phyloP scores from a whole-genome alignment of 352 stramenopile genomes.

The Globisporangium nunn region DNA sequence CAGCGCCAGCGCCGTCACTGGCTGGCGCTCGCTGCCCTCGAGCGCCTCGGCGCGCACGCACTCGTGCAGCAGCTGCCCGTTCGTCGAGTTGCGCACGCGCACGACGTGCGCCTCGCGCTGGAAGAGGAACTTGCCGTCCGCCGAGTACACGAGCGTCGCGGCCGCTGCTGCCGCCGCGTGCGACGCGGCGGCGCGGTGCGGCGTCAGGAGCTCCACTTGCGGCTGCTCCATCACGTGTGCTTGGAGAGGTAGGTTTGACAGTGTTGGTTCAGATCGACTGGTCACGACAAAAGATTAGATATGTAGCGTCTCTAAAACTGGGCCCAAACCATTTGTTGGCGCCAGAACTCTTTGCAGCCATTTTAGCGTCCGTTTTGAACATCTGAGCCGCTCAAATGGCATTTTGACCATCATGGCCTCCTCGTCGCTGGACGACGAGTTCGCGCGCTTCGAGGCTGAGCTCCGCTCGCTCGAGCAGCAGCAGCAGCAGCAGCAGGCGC shows the following conservation, averaged over 20 bases:
- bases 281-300: too few relatives aligned
- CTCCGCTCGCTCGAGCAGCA: slow-evolving; percentile 68
- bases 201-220: slow-evolving; percentile 25
- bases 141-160: slow-evolving; percentile 47
- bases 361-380: too few relatives aligned
- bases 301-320: not conserved
- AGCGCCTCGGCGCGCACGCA: slow-evolving; percentile 29
- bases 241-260: too few relatives aligned
- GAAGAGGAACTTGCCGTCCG: slow-evolving; percentile 70
- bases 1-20: slow-evolving; percentile 46
- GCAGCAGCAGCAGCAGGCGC: not conserved
- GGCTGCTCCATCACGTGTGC: not conserved
- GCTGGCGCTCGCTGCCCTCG: slow-evolving; percentile 10
- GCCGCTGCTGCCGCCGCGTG: not conserved
- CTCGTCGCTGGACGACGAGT: slow-evolving; percentile 56
- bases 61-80: slow-evolving; percentile 68
- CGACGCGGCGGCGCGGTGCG: slow-evolving; percentile 11
- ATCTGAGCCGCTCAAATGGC: not conserved
- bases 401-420: not conserved
- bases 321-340: too few relatives aligned
- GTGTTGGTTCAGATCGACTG: too few relatives aligned
- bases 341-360: too few relatives aligned
- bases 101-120: slow-evolving; percentile 70
- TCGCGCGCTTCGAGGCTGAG: slow-evolving; percentile 78
- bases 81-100: slow-evolving; percentile 62